Conservation (phyloP, 75 land plant species). For the Chamaecyparis obtusa region DNA sequence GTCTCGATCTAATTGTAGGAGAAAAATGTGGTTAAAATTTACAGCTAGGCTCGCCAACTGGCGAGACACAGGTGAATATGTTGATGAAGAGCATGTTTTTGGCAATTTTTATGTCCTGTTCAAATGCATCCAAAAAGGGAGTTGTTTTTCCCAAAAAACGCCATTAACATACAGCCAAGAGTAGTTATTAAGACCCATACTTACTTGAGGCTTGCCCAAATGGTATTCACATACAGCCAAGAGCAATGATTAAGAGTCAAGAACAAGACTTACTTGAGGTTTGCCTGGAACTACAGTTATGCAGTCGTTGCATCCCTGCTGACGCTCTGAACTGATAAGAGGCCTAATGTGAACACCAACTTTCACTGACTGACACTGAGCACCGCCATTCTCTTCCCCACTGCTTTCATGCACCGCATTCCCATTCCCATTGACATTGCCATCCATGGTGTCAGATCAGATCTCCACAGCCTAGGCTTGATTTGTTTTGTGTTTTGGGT, state of each 20-base stretch:
- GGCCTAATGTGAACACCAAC: conserved; percentile 96
- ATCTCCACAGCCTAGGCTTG: neutral
- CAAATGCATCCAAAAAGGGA: neutral
- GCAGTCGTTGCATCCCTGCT: conserved; percentile 96
- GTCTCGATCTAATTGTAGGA: neutral
- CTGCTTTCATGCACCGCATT: conserved; percentile 23
- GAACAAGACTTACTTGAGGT: conserved; percentile 66
- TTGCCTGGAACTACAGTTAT: conserved; percentile 78
- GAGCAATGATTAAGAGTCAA: neutral
- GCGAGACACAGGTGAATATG: neutral
- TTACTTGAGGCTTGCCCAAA: too few relatives aligned
- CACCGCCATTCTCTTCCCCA: conserved; percentile 47
- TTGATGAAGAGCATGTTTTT: neutral
- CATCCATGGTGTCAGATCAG: conserved; percentile 3
- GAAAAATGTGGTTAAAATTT: neutral
- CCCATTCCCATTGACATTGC: neutral
- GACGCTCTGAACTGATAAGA: conserved; percentile 73
- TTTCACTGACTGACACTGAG: conserved; percentile 36
- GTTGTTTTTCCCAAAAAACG: too few relatives aligned
- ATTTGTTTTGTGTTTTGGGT: neutral
- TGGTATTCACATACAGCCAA: too few relatives aligned
- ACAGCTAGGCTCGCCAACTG: neutral
- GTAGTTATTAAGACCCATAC: too few relatives aligned
- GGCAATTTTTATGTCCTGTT: neutral
- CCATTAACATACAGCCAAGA: too few relatives aligned